A percentile compares a stretch with the other conserved stretches of the same genome.
phyloP scores from a whole-genome alignment of 2,329 filamentous ascomycete genomes.

The Helminthosporium solani region DNA sequence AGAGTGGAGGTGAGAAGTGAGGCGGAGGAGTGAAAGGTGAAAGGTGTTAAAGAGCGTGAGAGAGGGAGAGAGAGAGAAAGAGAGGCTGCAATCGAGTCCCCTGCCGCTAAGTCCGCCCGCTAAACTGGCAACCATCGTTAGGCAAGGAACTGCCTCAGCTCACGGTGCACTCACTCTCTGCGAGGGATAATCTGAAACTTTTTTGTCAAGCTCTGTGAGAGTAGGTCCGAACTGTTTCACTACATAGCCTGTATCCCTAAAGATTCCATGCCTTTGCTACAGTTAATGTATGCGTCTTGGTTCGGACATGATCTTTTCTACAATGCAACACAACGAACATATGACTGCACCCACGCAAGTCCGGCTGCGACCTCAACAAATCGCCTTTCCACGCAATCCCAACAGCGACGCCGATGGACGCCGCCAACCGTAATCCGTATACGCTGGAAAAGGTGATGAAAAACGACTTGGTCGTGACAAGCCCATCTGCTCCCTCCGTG shows the following conservation, averaged over 20 bases:
- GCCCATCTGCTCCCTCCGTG: not conserved
- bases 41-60: slow-evolving; percentile 34
- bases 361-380: not conserved
- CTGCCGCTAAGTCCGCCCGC: slow-evolving; percentile 21
- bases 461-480: not conserved
- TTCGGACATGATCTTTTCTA: too few species aligned
- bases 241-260: too few species aligned
- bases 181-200: too few species aligned
- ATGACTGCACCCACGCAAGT: too few species aligned
- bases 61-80: slow-evolving; percentile 30
- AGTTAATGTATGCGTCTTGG: too few species aligned
- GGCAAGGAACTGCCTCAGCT: not conserved
- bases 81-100: slow-evolving; percentile 14
- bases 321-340: too few species aligned
- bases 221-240: too few species aligned
- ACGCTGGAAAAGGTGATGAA: not conserved
- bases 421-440: not conserved
- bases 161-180: not conserved
- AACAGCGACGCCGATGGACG: not conserved
- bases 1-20: slow-evolving; percentile 14
- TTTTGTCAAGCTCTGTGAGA: too few species aligned
- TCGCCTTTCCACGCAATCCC: not conserved
- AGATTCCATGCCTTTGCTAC: too few species aligned
- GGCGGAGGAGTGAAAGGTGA: slow-evolving; percentile 31
- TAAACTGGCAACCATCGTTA: slow-evolving; percentile 22